These are phyloP conservation scores for Anisodus acutangulus DNA, from an alignment of 257 asterid species.

Conservation along the genomic window DNA sequence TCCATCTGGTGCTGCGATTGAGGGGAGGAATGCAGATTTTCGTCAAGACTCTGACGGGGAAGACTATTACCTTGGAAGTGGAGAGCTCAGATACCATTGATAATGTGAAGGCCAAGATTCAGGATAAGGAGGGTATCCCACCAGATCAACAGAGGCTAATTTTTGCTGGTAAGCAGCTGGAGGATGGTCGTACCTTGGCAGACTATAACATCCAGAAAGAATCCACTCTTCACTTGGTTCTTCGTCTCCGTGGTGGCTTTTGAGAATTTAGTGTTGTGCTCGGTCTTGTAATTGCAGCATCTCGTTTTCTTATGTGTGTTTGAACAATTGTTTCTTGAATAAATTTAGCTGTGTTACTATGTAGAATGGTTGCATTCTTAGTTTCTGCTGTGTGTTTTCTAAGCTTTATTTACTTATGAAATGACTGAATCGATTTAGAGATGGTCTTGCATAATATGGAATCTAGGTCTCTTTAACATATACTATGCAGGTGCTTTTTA, in stretches of 20 bases:
- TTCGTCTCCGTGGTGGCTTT: slow-evolving; percentile 29
- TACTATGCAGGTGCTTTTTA: background rate
- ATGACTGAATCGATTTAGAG: background rate
- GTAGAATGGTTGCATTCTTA: background rate
- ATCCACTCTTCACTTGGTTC: slow-evolving; percentile 24
- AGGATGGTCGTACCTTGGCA: slow-evolving; percentile 30
- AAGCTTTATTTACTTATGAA: background rate
- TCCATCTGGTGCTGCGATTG: slow-evolving; percentile 21
- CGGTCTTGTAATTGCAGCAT: background rate
- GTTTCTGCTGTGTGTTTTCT: background rate
- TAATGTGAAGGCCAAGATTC: slow-evolving; percentile 26
- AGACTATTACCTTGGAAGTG: slow-evolving; percentile 8
- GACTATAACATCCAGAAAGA: slow-evolving; percentile 29
- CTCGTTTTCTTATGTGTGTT: background rate
- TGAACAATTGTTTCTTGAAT: background rate
- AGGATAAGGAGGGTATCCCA: slow-evolving; percentile 23
- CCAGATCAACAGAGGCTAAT: slow-evolving; percentile 30
- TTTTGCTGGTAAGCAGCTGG: slow-evolving; percentile 33
- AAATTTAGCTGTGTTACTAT: background rate
- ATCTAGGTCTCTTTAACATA: background rate
- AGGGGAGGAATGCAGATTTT: slow-evolving; percentile 26
- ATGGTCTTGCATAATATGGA: background rate
- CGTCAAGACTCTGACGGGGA: slow-evolving; percentile 22
- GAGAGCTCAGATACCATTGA: slow-evolving; percentile 24
- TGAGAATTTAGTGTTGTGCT: background rate